phyloP scores from a whole-genome alignment of 495 filamentous ascomycete genomes.

The Tuber magnatum region DNA sequence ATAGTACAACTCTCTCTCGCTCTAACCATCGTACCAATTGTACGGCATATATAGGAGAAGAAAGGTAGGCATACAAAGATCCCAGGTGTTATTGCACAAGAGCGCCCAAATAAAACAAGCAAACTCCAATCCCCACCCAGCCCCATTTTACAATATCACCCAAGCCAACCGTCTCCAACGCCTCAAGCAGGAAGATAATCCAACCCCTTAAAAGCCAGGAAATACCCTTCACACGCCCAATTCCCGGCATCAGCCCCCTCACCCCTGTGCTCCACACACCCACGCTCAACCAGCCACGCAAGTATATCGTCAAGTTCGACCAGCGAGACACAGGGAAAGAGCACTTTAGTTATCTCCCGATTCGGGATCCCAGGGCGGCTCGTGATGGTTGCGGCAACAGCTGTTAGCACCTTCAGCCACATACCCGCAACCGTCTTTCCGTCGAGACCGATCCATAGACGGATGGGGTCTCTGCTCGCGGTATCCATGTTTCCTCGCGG shows the following conservation, averaged over 20 bases:
- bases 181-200: background rate
- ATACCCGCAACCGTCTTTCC: constrained; percentile 35
- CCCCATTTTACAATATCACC: background rate
- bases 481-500: constrained; percentile 26
- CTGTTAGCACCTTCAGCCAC: constrained; percentile 39
- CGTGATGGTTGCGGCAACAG: constrained; percentile 30
- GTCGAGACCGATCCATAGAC: constrained; percentile 39
- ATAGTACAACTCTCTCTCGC: background rate
- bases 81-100: background rate
- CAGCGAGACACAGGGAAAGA: constrained; percentile 34
- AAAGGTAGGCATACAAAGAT: background rate
- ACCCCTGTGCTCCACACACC: constrained; percentile 17
- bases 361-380: constrained; percentile 36
- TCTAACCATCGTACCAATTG: background rate
- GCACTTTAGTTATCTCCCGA: constrained; percentile 32
- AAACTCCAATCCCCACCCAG: background rate
- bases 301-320: constrained; percentile 26
- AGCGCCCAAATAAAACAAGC: background rate
- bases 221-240: constrained; percentile 31
- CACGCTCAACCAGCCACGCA: constrained; percentile 24
- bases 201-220: constrained; percentile 18
- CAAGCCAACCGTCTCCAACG: background rate
- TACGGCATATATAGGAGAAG: background rate
- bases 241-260: constrained; percentile 23
- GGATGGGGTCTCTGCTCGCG: constrained; percentile 32